Percentiles rank a stretch among this genome's conserved stretches.
phyloP scores from a whole-genome alignment of 345 rosid species.

The Arabidopsis suecica region DNA sequence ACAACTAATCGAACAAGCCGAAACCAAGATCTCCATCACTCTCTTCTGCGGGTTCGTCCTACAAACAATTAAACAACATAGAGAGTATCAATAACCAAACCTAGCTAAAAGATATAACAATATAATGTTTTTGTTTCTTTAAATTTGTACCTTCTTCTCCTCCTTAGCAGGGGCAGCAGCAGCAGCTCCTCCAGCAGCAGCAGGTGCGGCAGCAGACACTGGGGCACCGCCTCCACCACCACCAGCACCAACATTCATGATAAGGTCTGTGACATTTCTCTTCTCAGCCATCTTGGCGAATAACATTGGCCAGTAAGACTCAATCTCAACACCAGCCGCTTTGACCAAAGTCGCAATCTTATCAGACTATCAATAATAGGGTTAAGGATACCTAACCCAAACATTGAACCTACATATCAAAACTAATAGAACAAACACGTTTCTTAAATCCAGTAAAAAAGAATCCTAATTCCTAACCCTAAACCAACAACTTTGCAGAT shows the following conservation, averaged over 20 bases:
- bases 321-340: constrained; percentile 64
- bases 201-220: constrained; percentile 52
- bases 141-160: constrained; percentile 62
- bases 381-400: neutral
- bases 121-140: neutral
- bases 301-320: constrained; percentile 84
- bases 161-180: constrained; percentile 74
- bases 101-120: neutral
- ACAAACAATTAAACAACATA: constrained; percentile 14
- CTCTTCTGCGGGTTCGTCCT: constrained; percentile 84
- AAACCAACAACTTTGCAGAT: no score
- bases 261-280: constrained; percentile 62
- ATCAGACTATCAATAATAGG: constrained; percentile 56
- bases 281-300: constrained; percentile 85
- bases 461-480: no score
- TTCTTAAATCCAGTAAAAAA: no score
- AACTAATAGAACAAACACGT: no score
- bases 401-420: no score
- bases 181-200: constrained; percentile 49
- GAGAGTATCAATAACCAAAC: neutral
- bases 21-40: constrained; percentile 91
- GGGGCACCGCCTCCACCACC: constrained; percentile 63
- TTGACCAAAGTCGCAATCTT: constrained; percentile 68
- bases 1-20: constrained; percentile 70
- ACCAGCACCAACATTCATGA: constrained; percentile 73